Conservation (phyloP, 2,329 filamentous ascomycete species). For the Colletotrichum shisoi region DNA sequence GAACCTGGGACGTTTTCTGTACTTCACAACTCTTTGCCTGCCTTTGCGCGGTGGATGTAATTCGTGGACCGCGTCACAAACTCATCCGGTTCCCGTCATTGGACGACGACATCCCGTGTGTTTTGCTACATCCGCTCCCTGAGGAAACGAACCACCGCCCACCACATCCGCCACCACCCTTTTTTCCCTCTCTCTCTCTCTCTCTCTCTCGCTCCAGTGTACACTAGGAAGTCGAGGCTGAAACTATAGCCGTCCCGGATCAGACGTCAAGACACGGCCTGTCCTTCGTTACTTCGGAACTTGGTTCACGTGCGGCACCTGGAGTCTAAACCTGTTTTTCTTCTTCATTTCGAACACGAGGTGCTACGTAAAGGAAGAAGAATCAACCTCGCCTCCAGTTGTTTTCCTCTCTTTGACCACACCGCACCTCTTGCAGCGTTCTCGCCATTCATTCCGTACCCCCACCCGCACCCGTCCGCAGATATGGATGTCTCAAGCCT, state of each 20-base stretch:
- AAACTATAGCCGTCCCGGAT: slow-evolving; percentile 1
- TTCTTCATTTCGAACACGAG: slow-evolving; percentile 12
- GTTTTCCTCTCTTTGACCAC: slow-evolving; percentile 4
- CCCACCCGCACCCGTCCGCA: not conserved
- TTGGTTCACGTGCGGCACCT: slow-evolving; percentile 25
- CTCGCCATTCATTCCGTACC: not conserved
- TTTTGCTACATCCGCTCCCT: slow-evolving; percentile 19
- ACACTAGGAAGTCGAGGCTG: slow-evolving; percentile 4
- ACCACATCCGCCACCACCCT: not conserved
- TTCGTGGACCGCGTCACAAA: slow-evolving; percentile 15
- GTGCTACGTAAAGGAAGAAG: not conserved
- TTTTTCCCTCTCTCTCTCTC: not conserved
- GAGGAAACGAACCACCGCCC: not conserved
- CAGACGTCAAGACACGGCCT: slow-evolving; percentile 29
- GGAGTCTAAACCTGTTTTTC: not conserved
- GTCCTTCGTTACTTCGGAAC: slow-evolving; percentile 28
- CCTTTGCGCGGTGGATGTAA: not conserved
- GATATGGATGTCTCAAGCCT: slow-evolving; percentile 31
- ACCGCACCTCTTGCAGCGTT: not conserved
- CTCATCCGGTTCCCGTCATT: slow-evolving; percentile 19
- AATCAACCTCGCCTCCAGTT: not conserved
- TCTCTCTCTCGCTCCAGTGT: no score
- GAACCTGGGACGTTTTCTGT: slow-evolving; percentile 4
- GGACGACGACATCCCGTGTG: slow-evolving; percentile 32
- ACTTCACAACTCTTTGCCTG: not conserved